A percentile compares a stretch with the other conserved stretches of the same genome.
These are phyloP conservation scores for Penicillium angulare DNA, from an alignment of 495 filamentous ascomycete species.

Conservation along the genomic window DNA sequence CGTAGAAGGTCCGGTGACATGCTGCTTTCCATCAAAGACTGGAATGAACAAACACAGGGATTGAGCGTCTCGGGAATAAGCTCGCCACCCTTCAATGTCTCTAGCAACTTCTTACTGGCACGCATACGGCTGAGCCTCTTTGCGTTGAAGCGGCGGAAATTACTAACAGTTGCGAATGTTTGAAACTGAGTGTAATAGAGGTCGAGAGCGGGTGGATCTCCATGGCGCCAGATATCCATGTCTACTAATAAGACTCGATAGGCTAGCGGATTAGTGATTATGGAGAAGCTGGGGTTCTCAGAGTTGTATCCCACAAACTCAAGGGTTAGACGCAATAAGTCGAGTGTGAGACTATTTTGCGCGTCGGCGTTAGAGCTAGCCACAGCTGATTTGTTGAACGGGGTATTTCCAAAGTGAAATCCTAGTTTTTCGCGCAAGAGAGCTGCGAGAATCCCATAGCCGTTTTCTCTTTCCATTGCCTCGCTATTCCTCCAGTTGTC, in stretches of 20 bases:
- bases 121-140: constrained; percentile 85
- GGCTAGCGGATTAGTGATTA: constrained; percentile 93
- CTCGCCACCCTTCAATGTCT: constrained; percentile 83
- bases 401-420: constrained; percentile 28
- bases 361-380: constrained; percentile 42
- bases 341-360: constrained; percentile 61
- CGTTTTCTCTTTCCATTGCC: constrained; percentile 94
- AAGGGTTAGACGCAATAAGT: constrained; percentile 74
- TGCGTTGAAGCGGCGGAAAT: constrained; percentile 87
- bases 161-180: constrained; percentile 77
- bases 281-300: constrained; percentile 72
- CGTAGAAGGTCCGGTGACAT: constrained; percentile 78
- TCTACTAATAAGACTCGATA: constrained; percentile 91
- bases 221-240: constrained; percentile 85
- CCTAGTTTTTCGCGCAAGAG: constrained; percentile 75
- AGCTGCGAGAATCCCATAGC: constrained; percentile 82
- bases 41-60: constrained; percentile 74
- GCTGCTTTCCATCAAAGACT: constrained; percentile 72
- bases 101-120: constrained; percentile 87
- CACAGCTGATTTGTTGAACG: constrained; percentile 34
- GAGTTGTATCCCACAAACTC: constrained; percentile 84
- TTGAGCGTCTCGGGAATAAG: constrained; percentile 66
- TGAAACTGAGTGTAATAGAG: constrained; percentile 92
- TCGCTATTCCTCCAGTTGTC: constrained; percentile 97
- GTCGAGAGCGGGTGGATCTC: constrained; percentile 68